These are phyloP conservation scores for Trametes polyzona DNA, from an alignment of 1,284 basidiomycete genomes.

Conservation along the genomic window DNA sequence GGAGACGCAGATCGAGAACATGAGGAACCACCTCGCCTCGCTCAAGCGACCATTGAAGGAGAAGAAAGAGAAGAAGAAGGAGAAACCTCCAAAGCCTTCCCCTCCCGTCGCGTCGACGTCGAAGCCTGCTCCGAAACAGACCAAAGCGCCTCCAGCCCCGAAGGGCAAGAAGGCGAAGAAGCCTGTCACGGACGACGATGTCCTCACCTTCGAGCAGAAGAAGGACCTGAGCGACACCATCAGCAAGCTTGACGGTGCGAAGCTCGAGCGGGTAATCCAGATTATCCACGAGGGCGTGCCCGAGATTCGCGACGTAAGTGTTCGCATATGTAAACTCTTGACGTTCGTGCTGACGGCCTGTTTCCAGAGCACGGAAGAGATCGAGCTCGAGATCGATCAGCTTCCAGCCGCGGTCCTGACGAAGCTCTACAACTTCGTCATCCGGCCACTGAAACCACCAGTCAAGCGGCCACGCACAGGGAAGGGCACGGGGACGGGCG, in stretches of 20 bases:
- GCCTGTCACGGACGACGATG: slow-evolving; percentile 63
- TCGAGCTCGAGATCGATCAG: slow-evolving; percentile 94
- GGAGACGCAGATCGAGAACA: slow-evolving; percentile 75
- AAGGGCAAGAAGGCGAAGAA: slow-evolving; percentile 45
- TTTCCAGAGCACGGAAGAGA: slow-evolving; percentile 87
- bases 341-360: slow-evolving; percentile 13
- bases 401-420: slow-evolving; percentile 84
- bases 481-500: slow-evolving; percentile 83
- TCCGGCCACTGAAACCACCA: slow-evolving; percentile 67
- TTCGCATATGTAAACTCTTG: slow-evolving; percentile 1
- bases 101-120: slow-evolving; percentile 64
- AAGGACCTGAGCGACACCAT: slow-evolving; percentile 95
- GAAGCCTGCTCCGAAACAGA: slow-evolving; percentile 53
- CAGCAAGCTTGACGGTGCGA: slow-evolving; percentile 73
- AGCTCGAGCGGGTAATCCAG: slow-evolving; percentile 83
- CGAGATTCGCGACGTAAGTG: slow-evolving; percentile 85
- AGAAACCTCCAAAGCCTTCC: slow-evolving; percentile 41
- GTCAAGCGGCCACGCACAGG: slow-evolving; percentile 69
- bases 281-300: slow-evolving; percentile 92
- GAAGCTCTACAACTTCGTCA: slow-evolving; percentile 93
- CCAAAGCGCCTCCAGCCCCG: slow-evolving; percentile 40
- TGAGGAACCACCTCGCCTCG: slow-evolving; percentile 65
- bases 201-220: slow-evolving; percentile 91
- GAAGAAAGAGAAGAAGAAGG: slow-evolving; percentile 68
- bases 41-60: slow-evolving; percentile 55